Base-by-base conservation (phyloP, 805 yeast genomes). In the Pichia occidentalis region DNA sequence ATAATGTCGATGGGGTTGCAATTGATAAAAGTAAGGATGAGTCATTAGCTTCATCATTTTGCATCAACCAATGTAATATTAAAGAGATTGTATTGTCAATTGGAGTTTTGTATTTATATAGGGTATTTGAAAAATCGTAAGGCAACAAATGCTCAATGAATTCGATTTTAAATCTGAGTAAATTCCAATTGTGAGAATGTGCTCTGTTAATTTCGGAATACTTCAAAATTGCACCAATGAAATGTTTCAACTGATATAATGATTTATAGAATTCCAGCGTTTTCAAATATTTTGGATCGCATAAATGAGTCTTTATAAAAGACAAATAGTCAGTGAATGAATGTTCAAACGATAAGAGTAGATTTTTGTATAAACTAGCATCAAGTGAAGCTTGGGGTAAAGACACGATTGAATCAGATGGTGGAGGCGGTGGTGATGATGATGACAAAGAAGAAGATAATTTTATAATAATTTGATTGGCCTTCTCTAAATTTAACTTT, bases 21-120 rank as follows among this genome's bases (percentile, higher is more conserved):
- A 31, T 38, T 21, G 36, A 16, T 11, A 32, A 14, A 11, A 28
- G 7, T 11, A 33, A 16, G 4, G 16, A n/a, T 12, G 28, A 8
- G 19, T 38, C 42, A 24, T 33, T 19, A 9, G 10, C 23, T 30
- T 30, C 34, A 36, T 36, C 25, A 25, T 36, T 24, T 12, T 13
- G 12, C 17, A 32, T 33, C 10, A 37, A n/a, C 4, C 19, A 32
- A 18, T 37, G 22, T 16, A 32, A 17, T 12, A 38, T 31, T 9
- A 38, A 33, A 17, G 17, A 5, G 10, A 14, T 26, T 12, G 29
- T 17, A 5, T 14, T 21, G 4, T 21, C 32, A 20, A 37, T 27
- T 16, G 14, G 6, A 3, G 28, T 4, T 17, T 20, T 21, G 16
- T 16, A 18, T 12, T 18, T 20, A 2, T 12, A 8, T 9, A 38